Evolutionary conservation across 345 rosid species (phyloP).

Genomic region (Litchi chinensis): DNA sequence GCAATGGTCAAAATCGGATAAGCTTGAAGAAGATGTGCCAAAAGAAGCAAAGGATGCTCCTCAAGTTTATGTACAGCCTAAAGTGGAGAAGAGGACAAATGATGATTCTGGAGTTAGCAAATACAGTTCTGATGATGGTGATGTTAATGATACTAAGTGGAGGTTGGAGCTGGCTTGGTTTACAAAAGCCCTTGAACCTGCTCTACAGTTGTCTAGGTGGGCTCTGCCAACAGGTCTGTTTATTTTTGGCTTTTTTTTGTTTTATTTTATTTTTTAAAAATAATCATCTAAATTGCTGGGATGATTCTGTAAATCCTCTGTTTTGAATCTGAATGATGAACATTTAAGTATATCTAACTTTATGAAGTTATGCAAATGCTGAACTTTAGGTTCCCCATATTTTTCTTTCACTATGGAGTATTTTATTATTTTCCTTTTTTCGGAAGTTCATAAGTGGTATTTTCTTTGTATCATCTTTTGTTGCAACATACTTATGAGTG

Average conservation of each 20-base stretch:
- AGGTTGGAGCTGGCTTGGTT: constrained; percentile 80
- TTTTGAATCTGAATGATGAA: constrained; percentile 11
- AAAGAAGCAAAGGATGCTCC: constrained; percentile 34
- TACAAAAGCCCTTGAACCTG: constrained; percentile 75
- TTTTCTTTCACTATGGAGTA: not conserved
- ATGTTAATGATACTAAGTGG: constrained; percentile 57
- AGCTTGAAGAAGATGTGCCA: constrained; percentile 25
- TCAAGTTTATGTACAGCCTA: constrained; percentile 31
- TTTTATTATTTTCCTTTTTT: not conserved
- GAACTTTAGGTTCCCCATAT: not conserved
- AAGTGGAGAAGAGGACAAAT: constrained; percentile 25
- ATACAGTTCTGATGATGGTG: constrained; percentile 54
- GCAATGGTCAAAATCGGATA: constrained; percentile 41
- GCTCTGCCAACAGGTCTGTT: constrained; percentile 73
- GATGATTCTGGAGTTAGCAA: constrained; percentile 31
- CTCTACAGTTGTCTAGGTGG: constrained; percentile 73
- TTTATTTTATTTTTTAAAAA: too few species aligned
- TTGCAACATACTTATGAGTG: constrained; percentile 8
- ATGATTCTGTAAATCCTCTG: not conserved
- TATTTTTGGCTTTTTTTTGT: constrained; percentile 1
- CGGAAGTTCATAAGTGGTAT: not conserved
- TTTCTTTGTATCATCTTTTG: not conserved
- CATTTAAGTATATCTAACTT: not conserved
- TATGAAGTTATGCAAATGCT: not conserved
- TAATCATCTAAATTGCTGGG: constrained; percentile 4